A percentile compares a stretch with the other conserved stretches of the same genome.
Evolutionary conservation across 345 rosid species (phyloP).

Genomic region (Toxicodendron radicans): DNA sequence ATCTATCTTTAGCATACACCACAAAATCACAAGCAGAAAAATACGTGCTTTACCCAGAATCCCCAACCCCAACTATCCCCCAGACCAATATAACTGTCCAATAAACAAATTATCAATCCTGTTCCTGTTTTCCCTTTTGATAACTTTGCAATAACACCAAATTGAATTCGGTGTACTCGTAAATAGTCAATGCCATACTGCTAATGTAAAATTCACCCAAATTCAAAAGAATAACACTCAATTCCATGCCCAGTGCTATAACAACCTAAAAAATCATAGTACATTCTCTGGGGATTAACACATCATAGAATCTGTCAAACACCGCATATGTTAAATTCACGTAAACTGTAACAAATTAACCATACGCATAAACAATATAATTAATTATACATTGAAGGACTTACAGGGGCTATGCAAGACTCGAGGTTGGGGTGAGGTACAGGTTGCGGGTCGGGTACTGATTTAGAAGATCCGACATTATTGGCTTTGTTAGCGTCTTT

Average conservation of each 20-base stretch:
- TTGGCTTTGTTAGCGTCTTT: slow-evolving; percentile 57
- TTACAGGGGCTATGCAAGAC: slow-evolving; percentile 56
- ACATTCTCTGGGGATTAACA: not conserved
- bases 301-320: not conserved
- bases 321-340: not conserved
- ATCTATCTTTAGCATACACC: not conserved
- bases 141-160: not conserved
- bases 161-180: not conserved
- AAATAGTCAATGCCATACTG: not conserved
- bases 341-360: not conserved
- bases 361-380: not conserved
- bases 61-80: not conserved
- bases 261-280: not conserved
- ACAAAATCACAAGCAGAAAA: not conserved
- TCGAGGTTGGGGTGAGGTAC: slow-evolving; percentile 55
- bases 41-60: not conserved
- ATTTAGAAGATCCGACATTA: slow-evolving; percentile 28
- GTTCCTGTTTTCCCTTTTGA: not conserved
- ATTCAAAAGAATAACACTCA: not conserved
- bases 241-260: not conserved
- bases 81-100: not conserved
- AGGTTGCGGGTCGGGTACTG: slow-evolving; percentile 46
- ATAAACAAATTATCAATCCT: not conserved
- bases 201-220: not conserved
- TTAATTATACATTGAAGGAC: not conserved